Conservation (phyloP, 2,329 filamentous ascomycete species). For the Karstenula rhodostoma region DNA sequence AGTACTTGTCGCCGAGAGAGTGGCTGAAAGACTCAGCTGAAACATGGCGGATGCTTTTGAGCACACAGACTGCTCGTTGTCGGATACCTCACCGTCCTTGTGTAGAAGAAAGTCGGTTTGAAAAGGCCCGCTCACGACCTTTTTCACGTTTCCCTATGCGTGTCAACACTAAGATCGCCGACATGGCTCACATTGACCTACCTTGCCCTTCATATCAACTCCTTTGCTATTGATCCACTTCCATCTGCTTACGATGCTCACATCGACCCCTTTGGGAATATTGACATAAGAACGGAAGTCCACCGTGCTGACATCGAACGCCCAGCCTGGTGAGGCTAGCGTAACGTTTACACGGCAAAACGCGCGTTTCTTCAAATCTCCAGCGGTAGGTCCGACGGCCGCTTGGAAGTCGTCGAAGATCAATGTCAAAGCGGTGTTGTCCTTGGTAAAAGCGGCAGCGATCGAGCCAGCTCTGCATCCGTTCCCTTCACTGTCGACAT, state of each 20-base stretch:
- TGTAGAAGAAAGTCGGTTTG: constrained; percentile 35
- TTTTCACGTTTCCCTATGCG: constrained; percentile 34
- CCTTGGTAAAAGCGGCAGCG: constrained; percentile 26
- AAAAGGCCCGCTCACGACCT: constrained; percentile 32
- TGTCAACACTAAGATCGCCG: not conserved
- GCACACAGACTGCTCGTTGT: constrained; percentile 29
- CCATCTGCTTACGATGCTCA: constrained; percentile 38
- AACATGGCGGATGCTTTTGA: constrained; percentile 35
- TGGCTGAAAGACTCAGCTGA: constrained; percentile 33
- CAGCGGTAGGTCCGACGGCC: constrained; percentile 33
- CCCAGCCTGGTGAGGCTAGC: constrained; percentile 33
- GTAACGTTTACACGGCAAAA: constrained; percentile 37
- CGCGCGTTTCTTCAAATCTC: constrained; percentile 27
- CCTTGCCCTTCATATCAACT: constrained; percentile 35
- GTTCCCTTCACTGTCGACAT: constrained; percentile 35
- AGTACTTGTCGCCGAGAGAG: constrained; percentile 21
- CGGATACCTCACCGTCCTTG: constrained; percentile 34
- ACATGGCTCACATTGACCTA: constrained; percentile 10
- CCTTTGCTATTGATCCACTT: constrained; percentile 37
- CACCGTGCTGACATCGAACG: constrained; percentile 33
- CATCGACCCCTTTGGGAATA: constrained; percentile 29
- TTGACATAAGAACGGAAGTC: constrained; percentile 37
- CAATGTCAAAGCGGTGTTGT: constrained; percentile 36
- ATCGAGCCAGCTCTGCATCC: constrained; percentile 34
- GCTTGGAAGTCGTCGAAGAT: constrained; percentile 38